phyloP scores from a whole-genome alignment of 805 yeast species.

The Ogataea ganodermae region DNA sequence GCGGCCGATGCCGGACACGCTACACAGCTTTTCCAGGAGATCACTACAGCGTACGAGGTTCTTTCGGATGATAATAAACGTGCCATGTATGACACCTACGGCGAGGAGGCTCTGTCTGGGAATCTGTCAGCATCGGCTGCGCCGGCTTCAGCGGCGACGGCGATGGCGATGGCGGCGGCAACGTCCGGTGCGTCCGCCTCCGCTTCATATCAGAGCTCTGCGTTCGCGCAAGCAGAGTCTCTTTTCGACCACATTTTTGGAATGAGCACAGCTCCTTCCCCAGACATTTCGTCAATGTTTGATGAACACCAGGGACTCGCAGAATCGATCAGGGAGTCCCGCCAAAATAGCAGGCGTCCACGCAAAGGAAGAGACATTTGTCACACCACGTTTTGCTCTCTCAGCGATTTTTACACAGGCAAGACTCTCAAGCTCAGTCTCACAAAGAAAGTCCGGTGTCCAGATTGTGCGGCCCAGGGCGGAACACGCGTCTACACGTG shows the following conservation, averaged over 20 bases:
- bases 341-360: slow-evolving; percentile 4
- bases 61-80: slow-evolving; percentile 80
- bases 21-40: slow-evolving; percentile 95
- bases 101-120: slow-evolving; percentile 59
- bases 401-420: slow-evolving; percentile 61
- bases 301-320: slow-evolving; percentile 3
- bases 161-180: too few species aligned
- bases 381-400: slow-evolving; percentile 53
- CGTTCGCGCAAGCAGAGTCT: slow-evolving; percentile 27
- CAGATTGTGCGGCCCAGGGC: slow-evolving; percentile 54
- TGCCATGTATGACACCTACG: slow-evolving; percentile 84
- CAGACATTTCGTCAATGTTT: slow-evolving; percentile 10
- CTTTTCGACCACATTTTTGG: slow-evolving; percentile 37
- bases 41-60: slow-evolving; percentile 93
- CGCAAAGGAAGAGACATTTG: slow-evolving; percentile 55
- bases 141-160: slow-evolving; percentile 7
- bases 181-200: slow-evolving; percentile 35
- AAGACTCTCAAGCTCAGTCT: slow-evolving; percentile 56
- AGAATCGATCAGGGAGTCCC: slow-evolving; percentile 5
- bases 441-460: slow-evolving; percentile 51
- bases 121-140: neutral
- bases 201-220: neutral
- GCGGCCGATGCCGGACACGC: slow-evolving; percentile 51
- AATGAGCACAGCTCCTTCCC: neutral
- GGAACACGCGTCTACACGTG: slow-evolving; percentile 40